Evolutionary conservation across 2,329 filamentous ascomycete species (phyloP), one percentile per base, ranked within the genome.

Genomic region (Fusarium falciforme): DNA sequence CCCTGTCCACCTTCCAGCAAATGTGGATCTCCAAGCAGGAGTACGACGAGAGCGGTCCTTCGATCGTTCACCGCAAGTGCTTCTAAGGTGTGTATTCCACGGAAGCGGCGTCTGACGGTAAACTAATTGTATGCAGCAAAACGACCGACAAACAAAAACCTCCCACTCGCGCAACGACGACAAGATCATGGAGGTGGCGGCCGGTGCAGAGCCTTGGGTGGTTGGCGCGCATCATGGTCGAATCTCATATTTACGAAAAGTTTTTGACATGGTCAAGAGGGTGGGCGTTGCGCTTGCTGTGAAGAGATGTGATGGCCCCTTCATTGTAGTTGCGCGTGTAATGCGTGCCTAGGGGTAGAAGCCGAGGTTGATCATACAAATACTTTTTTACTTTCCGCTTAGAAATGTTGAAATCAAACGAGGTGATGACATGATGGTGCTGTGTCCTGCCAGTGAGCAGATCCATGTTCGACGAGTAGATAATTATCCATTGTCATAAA

Each of bases 21-120:
- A 99, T 99, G 96, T 99, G 96, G 96, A 98, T 99, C 93, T 99
- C 96, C 83, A 99, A 99, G 95, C 96, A 99, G 90, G 96, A 98
- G 91, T 98, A 98, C 93, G 96, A 99, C 90, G 96, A 98, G 94
- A 96, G 93, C 87, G 96, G 96, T 89, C 96, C 96, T 82, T 98
- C 95, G 84, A 98, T 98, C 85, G 96, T 98, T 83, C 96, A 98
- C 93, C 94, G 95, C 93, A 98, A 98, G 94, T 98, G 96, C 94
- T 98, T 98, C 93, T 98, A 98, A 98, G 93, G 91, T 92, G 83
- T 73, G 29, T 10, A 61, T 55, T 9, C 6, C 6, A 3, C 12
- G n/a, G 10, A 58, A 7, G 38, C 20, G 20, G 20, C 14, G 12
- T 11, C 52, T 25, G 36, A 29, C 14, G 17, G 17, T 36, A 20